These are phyloP conservation scores for Aspergillus sp. DNA, from an alignment of 2,329 filamentous ascomycete genomes.

Conservation along the genomic window DNA sequence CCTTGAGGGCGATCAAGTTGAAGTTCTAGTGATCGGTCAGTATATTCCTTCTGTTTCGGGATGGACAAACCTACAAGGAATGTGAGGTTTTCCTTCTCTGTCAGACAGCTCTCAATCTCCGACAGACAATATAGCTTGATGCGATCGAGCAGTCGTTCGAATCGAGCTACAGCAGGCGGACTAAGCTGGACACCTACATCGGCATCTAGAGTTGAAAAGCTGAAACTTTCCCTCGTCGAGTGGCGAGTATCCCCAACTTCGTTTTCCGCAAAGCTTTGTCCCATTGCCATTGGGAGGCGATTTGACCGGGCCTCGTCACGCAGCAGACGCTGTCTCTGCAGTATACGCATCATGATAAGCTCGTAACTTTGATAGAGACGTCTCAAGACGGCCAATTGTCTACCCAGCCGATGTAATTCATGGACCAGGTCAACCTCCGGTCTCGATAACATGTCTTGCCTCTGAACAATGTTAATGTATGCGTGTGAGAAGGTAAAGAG, in stretches of 20 bases:
- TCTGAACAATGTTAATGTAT: slow-evolving; percentile 33
- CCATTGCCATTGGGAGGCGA: slow-evolving; percentile 20
- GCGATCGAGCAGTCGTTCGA: slow-evolving; percentile 61
- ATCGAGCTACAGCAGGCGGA: slow-evolving; percentile 57
- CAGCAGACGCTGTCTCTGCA: slow-evolving; percentile 52
- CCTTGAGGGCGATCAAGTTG: slow-evolving; percentile 74
- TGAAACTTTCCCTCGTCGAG: slow-evolving; percentile 28
- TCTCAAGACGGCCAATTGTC: slow-evolving; percentile 62
- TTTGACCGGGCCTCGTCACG: slow-evolving; percentile 37
- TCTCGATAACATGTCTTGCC: slow-evolving; percentile 57
- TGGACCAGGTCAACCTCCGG: slow-evolving; percentile 49
- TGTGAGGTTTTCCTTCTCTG: slow-evolving; percentile 70
- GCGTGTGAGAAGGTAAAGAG: not conserved
- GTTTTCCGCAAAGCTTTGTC: slow-evolving; percentile 27
- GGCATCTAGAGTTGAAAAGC: slow-evolving; percentile 23
- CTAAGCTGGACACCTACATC: slow-evolving; percentile 46
- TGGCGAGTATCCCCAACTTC: slow-evolving; percentile 45
- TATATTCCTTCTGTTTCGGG: not conserved
- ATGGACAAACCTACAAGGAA: slow-evolving; percentile 56
- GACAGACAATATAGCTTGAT: slow-evolving; percentile 64
- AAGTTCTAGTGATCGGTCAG: slow-evolving; percentile 60
- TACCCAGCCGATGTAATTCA: slow-evolving; percentile 60
- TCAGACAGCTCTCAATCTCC: slow-evolving; percentile 65
- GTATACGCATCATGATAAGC: slow-evolving; percentile 62
- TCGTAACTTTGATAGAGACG: slow-evolving; percentile 64